Conservation (phyloP, 1,284 basidiomycete genomes). For the Ceratobasidium sp. region DNA sequence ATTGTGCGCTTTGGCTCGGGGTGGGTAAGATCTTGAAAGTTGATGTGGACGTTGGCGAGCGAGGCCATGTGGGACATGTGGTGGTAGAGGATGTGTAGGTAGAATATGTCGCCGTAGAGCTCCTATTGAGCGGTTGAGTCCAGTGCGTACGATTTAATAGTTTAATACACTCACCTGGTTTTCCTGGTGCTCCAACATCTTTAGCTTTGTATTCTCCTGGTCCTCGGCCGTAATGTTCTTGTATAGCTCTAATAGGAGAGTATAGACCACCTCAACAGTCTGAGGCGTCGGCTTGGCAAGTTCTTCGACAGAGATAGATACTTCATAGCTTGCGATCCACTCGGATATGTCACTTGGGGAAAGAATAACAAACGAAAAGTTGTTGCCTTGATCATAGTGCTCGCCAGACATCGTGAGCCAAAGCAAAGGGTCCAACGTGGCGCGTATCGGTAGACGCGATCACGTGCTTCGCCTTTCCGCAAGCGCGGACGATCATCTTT, state of each 20-base stretch:
- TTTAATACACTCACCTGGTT: constrained; percentile 13
- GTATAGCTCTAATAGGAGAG: constrained; percentile 24
- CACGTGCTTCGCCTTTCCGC: not conserved
- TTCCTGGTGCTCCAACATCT: constrained; percentile 40
- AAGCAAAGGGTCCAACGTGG: constrained; percentile 12
- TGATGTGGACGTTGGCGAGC: constrained; percentile 31
- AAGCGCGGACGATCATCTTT: no score
- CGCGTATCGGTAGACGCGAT: constrained; percentile 18
- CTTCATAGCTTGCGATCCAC: constrained; percentile 34
- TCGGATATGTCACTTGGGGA: constrained; percentile 34
- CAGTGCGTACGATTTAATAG: not conserved
- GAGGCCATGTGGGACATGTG: constrained; percentile 32
- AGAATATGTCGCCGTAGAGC: constrained; percentile 43
- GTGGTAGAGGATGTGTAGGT: constrained; percentile 37
- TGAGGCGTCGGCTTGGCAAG: constrained; percentile 28
- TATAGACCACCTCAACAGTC: constrained; percentile 36
- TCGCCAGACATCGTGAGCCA: constrained; percentile 37
- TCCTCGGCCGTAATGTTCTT: constrained; percentile 36
- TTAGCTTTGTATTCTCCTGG: constrained; percentile 23
- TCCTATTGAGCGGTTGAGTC: not conserved
- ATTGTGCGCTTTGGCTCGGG: constrained; percentile 38
- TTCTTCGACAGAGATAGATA: constrained; percentile 33
- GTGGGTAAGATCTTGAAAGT: constrained; percentile 37
- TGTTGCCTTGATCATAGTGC: constrained; percentile 36
- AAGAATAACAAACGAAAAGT: constrained; percentile 44